A percentile compares a stretch with the other conserved stretches of the same genome.
These are phyloP conservation scores for Dichotomocladium elegans DNA, from an alignment of 371 early-diverging fungal genomes.

Conservation along the genomic window DNA sequence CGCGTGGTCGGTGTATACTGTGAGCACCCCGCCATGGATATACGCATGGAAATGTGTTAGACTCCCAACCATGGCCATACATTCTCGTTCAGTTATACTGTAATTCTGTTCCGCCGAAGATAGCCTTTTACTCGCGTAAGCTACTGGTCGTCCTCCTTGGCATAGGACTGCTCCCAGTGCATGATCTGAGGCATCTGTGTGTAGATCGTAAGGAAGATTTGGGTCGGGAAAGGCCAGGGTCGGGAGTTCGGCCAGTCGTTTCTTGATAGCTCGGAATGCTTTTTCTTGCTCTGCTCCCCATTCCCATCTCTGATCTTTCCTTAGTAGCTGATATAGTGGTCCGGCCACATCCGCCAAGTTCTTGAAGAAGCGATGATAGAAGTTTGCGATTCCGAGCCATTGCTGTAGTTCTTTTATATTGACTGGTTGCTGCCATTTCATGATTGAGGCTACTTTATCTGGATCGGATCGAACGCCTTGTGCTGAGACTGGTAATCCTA, in stretches of 20 bases:
- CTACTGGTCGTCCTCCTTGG: slow-evolving; percentile 9
- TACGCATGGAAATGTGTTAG: not conserved
- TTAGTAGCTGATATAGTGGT: too few species aligned
- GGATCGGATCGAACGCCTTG: slow-evolving; percentile 24
- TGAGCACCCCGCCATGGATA: not conserved
- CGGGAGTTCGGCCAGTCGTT: too few species aligned
- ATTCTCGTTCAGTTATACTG: not conserved
- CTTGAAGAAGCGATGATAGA: too few species aligned
- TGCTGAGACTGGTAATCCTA: slow-evolving; percentile 34
- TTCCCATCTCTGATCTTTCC: not conserved
- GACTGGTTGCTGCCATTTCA: slow-evolving; percentile 35
- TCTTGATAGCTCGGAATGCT: slow-evolving; percentile 4
- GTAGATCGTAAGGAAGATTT: slow-evolving; percentile 8
- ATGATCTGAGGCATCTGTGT: slow-evolving; percentile 4
- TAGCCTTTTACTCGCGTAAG: slow-evolving; percentile 19
- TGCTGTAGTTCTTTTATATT: not conserved
- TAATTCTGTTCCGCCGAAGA: not conserved
- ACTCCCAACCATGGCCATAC: not conserved
- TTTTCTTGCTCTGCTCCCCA: slow-evolving; percentile 1
- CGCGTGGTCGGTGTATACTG: slow-evolving; percentile 1
- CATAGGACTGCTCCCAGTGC: slow-evolving; percentile 12
- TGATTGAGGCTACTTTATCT: slow-evolving; percentile 19
- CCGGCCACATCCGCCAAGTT: too few species aligned
- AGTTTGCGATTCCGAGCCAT: too few species aligned
- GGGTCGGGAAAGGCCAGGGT: too few species aligned